Evolutionary conservation across 345 rosid genomes (phyloP).

Genomic region (Salix dunnii): DNA sequence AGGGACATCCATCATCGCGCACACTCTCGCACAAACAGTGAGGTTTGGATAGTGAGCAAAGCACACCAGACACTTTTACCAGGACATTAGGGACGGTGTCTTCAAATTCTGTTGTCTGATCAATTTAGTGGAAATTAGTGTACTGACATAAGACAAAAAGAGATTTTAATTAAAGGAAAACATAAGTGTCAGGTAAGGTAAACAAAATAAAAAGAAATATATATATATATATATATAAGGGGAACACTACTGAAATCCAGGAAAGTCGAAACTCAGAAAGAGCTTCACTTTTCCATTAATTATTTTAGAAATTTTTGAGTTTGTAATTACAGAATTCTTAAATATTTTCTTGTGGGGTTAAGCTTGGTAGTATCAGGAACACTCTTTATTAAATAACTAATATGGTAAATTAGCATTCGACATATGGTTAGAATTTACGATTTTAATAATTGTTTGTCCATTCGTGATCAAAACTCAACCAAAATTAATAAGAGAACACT

Average conservation of each 20-base stretch:
- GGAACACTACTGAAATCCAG: not conserved
- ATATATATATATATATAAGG: not conserved
- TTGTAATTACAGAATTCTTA: too few relatives aligned
- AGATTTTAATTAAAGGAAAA: not conserved
- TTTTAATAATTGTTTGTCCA: not conserved
- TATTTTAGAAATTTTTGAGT: not conserved
- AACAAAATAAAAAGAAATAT: not conserved
- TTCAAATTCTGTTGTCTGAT: not conserved
- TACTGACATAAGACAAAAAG: not conserved
- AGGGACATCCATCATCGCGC: not conserved
- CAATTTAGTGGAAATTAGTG: not conserved
- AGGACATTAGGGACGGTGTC: not conserved
- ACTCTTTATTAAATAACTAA: not conserved
- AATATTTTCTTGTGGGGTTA: not conserved
- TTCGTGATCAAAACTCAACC: not conserved
- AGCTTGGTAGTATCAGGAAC: not conserved
- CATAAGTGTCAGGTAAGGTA: slow-evolving; percentile 1
- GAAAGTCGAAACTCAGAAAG: not conserved
- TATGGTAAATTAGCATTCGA: not conserved
- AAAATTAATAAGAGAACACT: not conserved
- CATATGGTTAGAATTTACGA: not conserved
- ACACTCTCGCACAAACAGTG: not conserved
- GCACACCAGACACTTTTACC: not conserved
- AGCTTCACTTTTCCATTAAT: not conserved
- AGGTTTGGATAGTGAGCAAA: not conserved